Evolutionary conservation across 345 rosid species (phyloP), one percentile per base, ranked within the genome.

Genomic region (Rhodamnia rubescens): DNA sequence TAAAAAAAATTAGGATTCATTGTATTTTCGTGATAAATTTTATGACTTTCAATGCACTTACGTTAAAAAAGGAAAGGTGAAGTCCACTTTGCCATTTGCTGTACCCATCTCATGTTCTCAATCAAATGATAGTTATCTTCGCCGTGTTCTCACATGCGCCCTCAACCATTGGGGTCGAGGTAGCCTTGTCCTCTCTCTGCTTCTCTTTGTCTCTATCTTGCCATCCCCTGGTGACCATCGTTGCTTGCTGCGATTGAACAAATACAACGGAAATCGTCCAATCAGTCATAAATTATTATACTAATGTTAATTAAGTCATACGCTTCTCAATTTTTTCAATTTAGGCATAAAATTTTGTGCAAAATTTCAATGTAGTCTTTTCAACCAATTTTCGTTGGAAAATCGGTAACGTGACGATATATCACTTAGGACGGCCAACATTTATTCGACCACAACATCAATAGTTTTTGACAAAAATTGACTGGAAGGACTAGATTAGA

Each of bases 361-460:
- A 13, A 27, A 13, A 61, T 61, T 61, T 14, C 6, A 36, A 18
- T 32, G 0, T 2, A 32, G 0, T 69, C 24, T 1, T 36, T 6
- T 69, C 9, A 1, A 2, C 0, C 13, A 69, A 69, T 4, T 36
- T 69, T 64, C 7, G 4, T 1, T 0, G 0, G 6, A 18, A 58
- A 69, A 18, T 36, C 5, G 9, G 4, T 18, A 0, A 4, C 0
- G 5, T 9, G 1, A 2, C 1, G 0, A 1, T 69, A 8, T 69
- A 3, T 11, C 7, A 69, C 5, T 7, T 32, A 8, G 1, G 21
- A 32, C 8, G 6, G 26, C 13, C 1, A 0, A 8, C 1, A 7
- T 36, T 5, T 0, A 9, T 7, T 2, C 0, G 3, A 20, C 6
- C 20, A 2, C 6, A 13, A 36, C 1, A 1, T 5, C 1, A 36